Conservation (phyloP, 768 basidiomycete species). For the Pleurotus salmoneostramineus region DNA sequence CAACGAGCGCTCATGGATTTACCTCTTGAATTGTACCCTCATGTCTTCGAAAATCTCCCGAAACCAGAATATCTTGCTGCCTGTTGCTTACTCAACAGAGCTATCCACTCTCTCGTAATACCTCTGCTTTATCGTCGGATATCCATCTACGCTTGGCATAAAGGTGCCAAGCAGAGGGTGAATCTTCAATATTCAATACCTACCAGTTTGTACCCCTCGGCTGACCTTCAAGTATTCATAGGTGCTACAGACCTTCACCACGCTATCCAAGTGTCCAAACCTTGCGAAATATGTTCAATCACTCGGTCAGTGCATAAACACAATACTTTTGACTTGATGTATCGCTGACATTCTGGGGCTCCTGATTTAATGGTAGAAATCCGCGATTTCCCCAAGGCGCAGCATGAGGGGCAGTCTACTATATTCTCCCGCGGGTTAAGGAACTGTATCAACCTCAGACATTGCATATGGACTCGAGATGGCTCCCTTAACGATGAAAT, state of each 20-base stretch:
- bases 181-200: background rate
- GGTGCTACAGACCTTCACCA: slow-evolving; percentile 61
- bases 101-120: slow-evolving; percentile 48
- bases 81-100: slow-evolving; percentile 53
- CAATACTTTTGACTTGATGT: background rate
- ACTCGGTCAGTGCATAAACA: slow-evolving; percentile 38
- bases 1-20: slow-evolving; percentile 32
- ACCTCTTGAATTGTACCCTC: slow-evolving; percentile 62
- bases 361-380: slow-evolving; percentile 42
- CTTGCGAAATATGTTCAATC: slow-evolving; percentile 55
- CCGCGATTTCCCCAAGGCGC: slow-evolving; percentile 66
- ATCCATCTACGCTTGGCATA: slow-evolving; percentile 71
- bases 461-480: slow-evolving; percentile 80
- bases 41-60: slow-evolving; percentile 46
- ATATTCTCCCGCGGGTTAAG: slow-evolving; percentile 45
- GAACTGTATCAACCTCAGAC: slow-evolving; percentile 57
- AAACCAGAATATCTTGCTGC: slow-evolving; percentile 49
- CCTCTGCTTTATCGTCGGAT: slow-evolving; percentile 54
- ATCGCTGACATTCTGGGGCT: background rate
- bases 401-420: slow-evolving; percentile 26
- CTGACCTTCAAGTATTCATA: slow-evolving; percentile 19
- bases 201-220: background rate
- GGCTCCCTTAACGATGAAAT: slow-evolving; percentile 63
- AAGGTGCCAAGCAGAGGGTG: slow-evolving; percentile 58
- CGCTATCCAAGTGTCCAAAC: slow-evolving; percentile 47